These are phyloP conservation scores for Metarhizium rileyi DNA, from an alignment of 2,329 filamentous ascomycete species.

Conservation along the genomic window DNA sequence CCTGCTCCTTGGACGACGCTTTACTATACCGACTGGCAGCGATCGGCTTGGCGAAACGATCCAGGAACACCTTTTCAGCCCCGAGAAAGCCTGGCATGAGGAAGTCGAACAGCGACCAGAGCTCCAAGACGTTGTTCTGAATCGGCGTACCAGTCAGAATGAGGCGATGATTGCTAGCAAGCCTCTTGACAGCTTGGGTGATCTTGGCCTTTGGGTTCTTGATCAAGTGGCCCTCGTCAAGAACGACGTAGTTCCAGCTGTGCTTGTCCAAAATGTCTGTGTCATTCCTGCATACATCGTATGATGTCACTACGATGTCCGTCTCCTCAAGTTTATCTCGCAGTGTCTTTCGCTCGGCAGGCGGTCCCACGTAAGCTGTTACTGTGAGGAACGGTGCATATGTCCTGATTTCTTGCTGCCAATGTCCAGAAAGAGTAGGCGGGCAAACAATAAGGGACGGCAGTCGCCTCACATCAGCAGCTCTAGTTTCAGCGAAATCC, in stretches of 20 bases:
- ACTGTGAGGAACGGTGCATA: conserved; percentile 91
- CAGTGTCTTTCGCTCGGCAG: conserved; percentile 65
- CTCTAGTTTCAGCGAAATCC: conserved; percentile 74
- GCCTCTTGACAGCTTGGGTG: conserved; percentile 80
- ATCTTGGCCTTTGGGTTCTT: conserved; percentile 98
- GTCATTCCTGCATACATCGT: conserved; percentile 96
- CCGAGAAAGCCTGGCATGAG: conserved; percentile 97
- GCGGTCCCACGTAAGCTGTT: conserved; percentile 84
- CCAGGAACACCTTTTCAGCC: conserved; percentile 88
- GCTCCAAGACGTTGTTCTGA: conserved; percentile 92
- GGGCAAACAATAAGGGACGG: conserved; percentile 94
- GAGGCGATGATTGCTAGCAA: conserved; percentile 85
- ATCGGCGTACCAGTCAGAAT: conserved; percentile 96
- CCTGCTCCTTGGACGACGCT: conserved; percentile 95
- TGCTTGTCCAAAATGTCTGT: conserved; percentile 72
- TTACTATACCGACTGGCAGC: conserved; percentile 92
- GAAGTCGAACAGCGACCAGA: conserved; percentile 98
- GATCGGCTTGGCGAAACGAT: conserved; percentile 91
- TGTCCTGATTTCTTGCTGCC: conserved; percentile 94
- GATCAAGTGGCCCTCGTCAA: conserved; percentile 96
- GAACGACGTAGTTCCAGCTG: conserved; percentile 94
- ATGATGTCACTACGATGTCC: conserved; percentile 94
- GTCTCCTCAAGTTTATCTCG: conserved; percentile 62
- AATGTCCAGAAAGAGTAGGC: conserved; percentile 91
- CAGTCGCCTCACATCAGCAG: conserved; percentile 66